Base-by-base conservation (phyloP, 148 eudicot species). In the Selenicereus undatus region DNA sequence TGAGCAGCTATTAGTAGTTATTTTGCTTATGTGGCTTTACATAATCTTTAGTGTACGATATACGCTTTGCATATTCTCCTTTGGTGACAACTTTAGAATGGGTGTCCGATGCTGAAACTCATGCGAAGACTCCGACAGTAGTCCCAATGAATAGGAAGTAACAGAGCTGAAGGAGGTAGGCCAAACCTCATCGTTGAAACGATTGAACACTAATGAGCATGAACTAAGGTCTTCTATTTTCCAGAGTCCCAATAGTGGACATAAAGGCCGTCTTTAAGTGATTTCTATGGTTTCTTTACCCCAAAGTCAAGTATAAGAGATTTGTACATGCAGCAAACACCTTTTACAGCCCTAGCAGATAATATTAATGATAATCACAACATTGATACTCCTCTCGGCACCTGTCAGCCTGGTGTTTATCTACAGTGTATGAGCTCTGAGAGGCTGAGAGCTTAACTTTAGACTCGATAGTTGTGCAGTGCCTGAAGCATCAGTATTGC, bases 401-500 rank as follows among this genome's bases (percentile, higher is more conserved):
- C 86, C 20, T 76, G 84, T 52, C 92, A 90, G 36, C 87, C 48
- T 32, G 90, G 88, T 77, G 81, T 85, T 66, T 56, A 96, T 70
- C 69, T 87, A 21, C 96, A 89, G 69, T 84, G 90, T 72, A 77
- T 79, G 43, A 88, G 45, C 81, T 72, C 91, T 0, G 99, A 96
- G 76, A 89, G 98, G 81, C 79, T n/a, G n/a, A n/a, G n/a, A n/a
- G n/a, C n/a, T n/a, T 96, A 60, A 91, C 93, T 17, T 79, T 96
- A 68, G 97, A 96, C 45, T 94, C 99, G 77, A 87, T 96, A 83
- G 93, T 93, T 86, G 89, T 91, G 83, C 98, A 96, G 90, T 93
- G 89, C 81, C 82, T 96, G 82, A 96, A 96, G 87, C 97, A 96
- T 82, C 99, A 96, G 82, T 98, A 96, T 85, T 95, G 98, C 62